Evolutionary conservation across 257 asterid genomes (phyloP), one percentile per base, ranked within the genome.

Genomic region (Solanum phureja): DNA sequence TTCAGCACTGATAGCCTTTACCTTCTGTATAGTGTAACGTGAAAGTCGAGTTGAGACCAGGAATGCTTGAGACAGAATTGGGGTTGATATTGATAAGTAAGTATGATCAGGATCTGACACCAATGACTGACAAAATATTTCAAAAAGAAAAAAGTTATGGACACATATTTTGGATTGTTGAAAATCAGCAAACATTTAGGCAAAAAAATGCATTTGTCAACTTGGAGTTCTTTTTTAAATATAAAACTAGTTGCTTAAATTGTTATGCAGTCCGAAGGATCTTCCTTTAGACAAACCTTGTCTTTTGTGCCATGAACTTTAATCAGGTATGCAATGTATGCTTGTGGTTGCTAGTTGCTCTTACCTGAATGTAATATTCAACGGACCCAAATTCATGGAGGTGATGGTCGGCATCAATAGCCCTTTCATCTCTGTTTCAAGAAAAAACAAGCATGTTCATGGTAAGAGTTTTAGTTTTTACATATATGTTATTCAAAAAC

Each of bases 351-450:
- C 21, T 52, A 6, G 62, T 11, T 18, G 29, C n/a, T 71, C 33
- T 56, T 91, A 96, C 98, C 98, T 92, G 95, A 89, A 96, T 90
- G 85, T 95, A 96, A 91, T 94, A 96, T 92, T 93, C 94, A 40
- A 95, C 93, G 5, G 95, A 93, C n/a, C 98, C 98, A 77, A 93
- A 95, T 86, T 96, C 99, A 86, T 96, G 94, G 89, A 94, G 83
- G 82, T 93, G 96, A 83, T 94, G 98, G 87, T 95, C 99, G 23
- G 92, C 68, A 91, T 94, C 95, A 87, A 89, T 18, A 6, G 94
- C 93, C 84, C 81, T 90, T 60, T 93, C 92, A 62, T 93, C 90
- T 88, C 98, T 95, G 94, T 86, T 73, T 86, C 87, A 86, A 86
- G 72, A 88, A 37, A 68, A 87, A 31, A 87, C 60, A 18, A 34